phyloP scores from a whole-genome alignment of 2,329 filamentous ascomycete species.

The Colletotrichum sp. region DNA sequence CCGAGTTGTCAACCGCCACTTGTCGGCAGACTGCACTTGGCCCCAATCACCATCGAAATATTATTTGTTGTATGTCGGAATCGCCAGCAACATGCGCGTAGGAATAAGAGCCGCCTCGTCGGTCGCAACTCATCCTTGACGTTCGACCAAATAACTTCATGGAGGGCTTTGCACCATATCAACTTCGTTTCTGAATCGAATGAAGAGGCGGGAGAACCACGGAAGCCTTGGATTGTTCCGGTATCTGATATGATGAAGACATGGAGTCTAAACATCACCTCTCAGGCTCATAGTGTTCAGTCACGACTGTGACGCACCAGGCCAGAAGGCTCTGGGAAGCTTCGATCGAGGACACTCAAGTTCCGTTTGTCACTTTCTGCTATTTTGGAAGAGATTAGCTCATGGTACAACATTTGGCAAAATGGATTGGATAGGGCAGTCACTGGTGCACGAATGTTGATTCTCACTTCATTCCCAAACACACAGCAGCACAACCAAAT shows the following conservation, averaged over 20 bases:
- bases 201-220: accelerated
- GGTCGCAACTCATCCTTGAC: accelerated
- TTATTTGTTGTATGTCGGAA: background rate
- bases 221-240: background rate
- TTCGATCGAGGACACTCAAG: background rate
- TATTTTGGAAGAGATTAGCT: accelerated
- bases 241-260: background rate
- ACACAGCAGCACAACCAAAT: background rate
- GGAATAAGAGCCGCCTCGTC: background rate
- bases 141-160: background rate
- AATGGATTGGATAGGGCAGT: background rate
- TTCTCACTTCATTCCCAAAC: background rate
- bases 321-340: background rate
- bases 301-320: accelerated
- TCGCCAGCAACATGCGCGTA: background rate
- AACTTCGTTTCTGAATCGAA: background rate
- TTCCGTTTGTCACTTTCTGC: accelerated
- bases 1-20: background rate
- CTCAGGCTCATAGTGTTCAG: background rate
- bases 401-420: accelerated
- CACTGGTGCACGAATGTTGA: background rate
- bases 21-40: accelerated
- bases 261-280: background rate
- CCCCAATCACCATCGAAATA: background rate
- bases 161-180: accelerated